Base-by-base conservation (phyloP, 805 yeast genomes). In the Zygotorulaspora danielsina region DNA sequence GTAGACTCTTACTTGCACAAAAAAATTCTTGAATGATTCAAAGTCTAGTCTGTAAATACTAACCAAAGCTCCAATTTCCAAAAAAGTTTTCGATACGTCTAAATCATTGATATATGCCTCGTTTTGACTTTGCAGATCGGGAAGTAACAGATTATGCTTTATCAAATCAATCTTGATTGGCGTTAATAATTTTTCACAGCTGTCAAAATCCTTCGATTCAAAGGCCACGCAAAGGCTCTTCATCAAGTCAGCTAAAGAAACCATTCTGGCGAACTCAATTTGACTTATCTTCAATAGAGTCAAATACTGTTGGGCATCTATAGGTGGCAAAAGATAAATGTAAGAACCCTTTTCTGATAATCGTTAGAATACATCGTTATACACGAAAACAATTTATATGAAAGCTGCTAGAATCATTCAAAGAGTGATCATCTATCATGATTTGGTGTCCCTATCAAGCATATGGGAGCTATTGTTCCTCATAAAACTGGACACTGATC, bases 51-150 rank as follows among this genome's bases (percentile, higher is more conserved):
- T 60, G 50, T 81, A 81, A 45, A 93, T 78, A 35, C 89, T 75
- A 12, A 84, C 75, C 38, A 90, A 68, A 0, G 95, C 95, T 9
- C 96, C 96, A 44, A 88, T 76, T 61, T 93, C 97, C 36, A 93
- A 68, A 30, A 90, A 83, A 28, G 83, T 78, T 50, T 94, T 79
- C 6, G 95, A 79, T 27, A 87, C 84, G 44, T 74, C 70, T 41
- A 88, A 72, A 64, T 89, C 96, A 42, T 73, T 75, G 24, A 78
- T 58, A 41, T 67, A 66, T 13, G 61, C 57, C 19, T 51, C 57
- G 36, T 65, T 65, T 16, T 35, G 38, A 32, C 53, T 54, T 13
- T 54, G 45, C 39, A 62, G 53, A 37, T 64, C 69, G 13, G 97
- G 97, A 18, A 88, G 76, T 43, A 93, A 73, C 32, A 90, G 67